phyloP scores from a whole-genome alignment of 768 basidiomycete species.

The Leucocoprinus birnbaumii region DNA sequence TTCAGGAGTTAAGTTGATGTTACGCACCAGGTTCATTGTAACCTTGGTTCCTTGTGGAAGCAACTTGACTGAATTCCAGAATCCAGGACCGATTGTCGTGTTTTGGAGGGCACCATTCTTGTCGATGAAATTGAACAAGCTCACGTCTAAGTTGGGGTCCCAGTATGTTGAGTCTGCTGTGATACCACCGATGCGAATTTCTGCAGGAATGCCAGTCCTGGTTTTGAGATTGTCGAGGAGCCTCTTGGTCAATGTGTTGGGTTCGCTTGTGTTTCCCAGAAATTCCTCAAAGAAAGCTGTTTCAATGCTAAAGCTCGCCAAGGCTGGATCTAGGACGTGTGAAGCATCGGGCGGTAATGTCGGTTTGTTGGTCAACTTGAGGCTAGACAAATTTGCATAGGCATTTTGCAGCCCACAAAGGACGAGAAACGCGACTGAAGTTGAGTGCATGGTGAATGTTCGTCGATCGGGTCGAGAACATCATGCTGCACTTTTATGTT shows the following conservation, averaged over 20 bases:
- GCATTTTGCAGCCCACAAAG: not conserved
- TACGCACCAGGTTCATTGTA: slow-evolving; percentile 39
- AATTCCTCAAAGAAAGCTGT: slow-evolving; percentile 52
- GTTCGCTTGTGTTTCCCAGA: slow-evolving; percentile 40
- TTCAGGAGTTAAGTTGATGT: not conserved
- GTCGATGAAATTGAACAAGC: slow-evolving; percentile 43
- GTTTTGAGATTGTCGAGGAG: slow-evolving; percentile 42
- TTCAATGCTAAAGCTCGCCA: slow-evolving; percentile 55
- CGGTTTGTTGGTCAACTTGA: slow-evolving; percentile 22
- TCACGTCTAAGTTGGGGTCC: slow-evolving; percentile 35
- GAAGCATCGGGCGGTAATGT: slow-evolving; percentile 43
- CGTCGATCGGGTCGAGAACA: not conserved
- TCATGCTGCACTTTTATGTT: not conserved
- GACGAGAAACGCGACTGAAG: not conserved
- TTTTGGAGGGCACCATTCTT: slow-evolving; percentile 40
- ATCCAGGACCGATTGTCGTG: slow-evolving; percentile 48
- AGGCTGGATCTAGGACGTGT: slow-evolving; percentile 35
- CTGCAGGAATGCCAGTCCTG: slow-evolving; percentile 41
- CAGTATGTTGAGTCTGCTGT: slow-evolving; percentile 53
- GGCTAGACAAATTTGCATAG: slow-evolving; percentile 4
- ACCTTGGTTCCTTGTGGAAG: slow-evolving; percentile 46
- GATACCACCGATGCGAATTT: slow-evolving; percentile 51
- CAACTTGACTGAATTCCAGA: slow-evolving; percentile 45
- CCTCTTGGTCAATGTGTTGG: slow-evolving; percentile 40
- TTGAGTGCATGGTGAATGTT: not conserved